Evolutionary conservation across 2,329 filamentous ascomycete species (phyloP), one percentile per base, ranked within the genome.

Genomic region (Lecanicillium sp.): DNA sequence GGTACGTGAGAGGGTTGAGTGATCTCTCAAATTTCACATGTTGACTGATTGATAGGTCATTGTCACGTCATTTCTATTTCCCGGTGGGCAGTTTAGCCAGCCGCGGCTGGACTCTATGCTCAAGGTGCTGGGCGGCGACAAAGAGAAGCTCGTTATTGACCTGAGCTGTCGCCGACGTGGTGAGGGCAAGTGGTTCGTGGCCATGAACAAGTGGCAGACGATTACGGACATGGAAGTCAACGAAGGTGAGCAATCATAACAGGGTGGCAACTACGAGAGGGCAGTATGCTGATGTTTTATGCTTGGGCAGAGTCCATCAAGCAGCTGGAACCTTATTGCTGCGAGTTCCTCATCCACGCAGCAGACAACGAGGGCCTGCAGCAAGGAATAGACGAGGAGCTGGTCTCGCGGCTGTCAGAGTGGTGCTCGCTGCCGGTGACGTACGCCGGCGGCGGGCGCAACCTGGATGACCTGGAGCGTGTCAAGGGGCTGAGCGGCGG

Each of bases 171-270:
- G 93, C 44, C 77, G 83, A 50, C 84, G 83, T 51, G 86, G 77
- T 30, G 71, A 74, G 3, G 74, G 84, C 48, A 84, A 73, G 32
- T 98, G 93, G 93, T 90, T 87, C 60, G 93, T 98, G n/a, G 91
- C 93, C 48, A 98, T 95, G 85, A 88, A 98, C 67, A 95, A 95
- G 66, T 98, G 93, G 93, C 93, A 97, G 74, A 95, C 89, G 1
- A 84, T 97, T 48, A 97, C 93, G 2, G 88, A 96, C 60, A 95
- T 95, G 83, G 89, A 96, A 63, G 82, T 98, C 55, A 91, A 84
- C 54, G 74, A 87, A 75, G 87, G 91, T 90, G 69, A 53, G 66
- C 56, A 17, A 33, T 44, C 10, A 23, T n/a, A n/a, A n/a, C n/a
- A n/a, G n/a, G n/a, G n/a, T n/a, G n/a, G n/a, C n/a, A n/a, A n/a